These are phyloP conservation scores for Mollisia scopiformis DNA, from an alignment of 2,329 filamentous ascomycete genomes.

Conservation along the genomic window DNA sequence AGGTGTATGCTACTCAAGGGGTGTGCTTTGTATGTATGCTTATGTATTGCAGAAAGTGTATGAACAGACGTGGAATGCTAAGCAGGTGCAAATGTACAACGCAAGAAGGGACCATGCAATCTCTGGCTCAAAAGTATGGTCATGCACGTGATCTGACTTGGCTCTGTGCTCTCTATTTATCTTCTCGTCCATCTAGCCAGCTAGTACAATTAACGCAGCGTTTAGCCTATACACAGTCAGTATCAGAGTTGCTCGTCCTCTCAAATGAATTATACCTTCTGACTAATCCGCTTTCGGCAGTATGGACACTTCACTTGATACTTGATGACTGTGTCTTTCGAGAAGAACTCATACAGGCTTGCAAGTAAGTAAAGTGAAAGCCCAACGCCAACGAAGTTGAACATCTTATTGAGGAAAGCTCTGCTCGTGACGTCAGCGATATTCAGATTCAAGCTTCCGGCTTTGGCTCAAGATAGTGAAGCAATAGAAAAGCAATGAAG, in stretches of 20 bases:
- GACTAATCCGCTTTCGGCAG: constrained; percentile 64
- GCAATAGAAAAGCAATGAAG: no score
- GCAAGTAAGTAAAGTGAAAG: constrained; percentile 67
- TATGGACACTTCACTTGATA: constrained; percentile 70
- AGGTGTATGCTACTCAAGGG: background rate
- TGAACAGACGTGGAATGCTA: background rate
- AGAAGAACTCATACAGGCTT: constrained; percentile 59
- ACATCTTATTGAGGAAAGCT: constrained; percentile 63
- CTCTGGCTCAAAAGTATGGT: background rate
- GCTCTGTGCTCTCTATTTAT: constrained; percentile 2
- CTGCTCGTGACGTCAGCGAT: constrained; percentile 37
- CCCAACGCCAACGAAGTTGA: constrained; percentile 69
- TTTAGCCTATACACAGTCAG: constrained; percentile 39
- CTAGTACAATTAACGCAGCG: constrained; percentile 60
- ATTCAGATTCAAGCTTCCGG: background rate
- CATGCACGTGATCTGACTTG: background rate
- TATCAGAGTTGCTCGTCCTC: background rate
- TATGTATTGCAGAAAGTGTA: background rate
- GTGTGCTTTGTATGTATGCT: background rate
- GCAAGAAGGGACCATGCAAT: background rate
- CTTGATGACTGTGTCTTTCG: constrained; percentile 71
- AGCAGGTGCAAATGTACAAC: background rate
- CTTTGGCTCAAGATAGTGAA: no score
- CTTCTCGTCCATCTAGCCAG: constrained; percentile 51
- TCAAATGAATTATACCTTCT: constrained; percentile 51